phyloP scores from a whole-genome alignment of 208 protist genomes.

The Leptomonas pyrrhocoris region DNA sequence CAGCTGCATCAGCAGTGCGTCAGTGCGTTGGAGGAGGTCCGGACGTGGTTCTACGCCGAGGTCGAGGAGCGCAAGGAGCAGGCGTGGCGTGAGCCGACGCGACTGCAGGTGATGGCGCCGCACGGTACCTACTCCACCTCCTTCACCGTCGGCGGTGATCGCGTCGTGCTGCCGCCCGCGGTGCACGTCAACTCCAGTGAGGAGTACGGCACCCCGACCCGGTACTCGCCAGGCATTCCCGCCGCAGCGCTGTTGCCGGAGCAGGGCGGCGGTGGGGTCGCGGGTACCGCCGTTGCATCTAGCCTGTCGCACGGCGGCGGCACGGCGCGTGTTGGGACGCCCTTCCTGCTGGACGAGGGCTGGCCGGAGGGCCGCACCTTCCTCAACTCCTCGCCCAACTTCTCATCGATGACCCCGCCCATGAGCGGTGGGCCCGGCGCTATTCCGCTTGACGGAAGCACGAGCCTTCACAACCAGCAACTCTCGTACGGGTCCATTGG shows the following conservation, averaged over 20 bases:
- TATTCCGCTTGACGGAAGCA: constrained; percentile 12
- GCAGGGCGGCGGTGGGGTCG: not conserved
- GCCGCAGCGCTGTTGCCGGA: not conserved
- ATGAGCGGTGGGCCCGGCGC: constrained; percentile 2
- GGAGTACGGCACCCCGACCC: constrained; percentile 24
- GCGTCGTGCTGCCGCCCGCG: constrained; percentile 22
- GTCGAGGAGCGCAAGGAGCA: constrained; percentile 38
- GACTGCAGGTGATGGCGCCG: constrained; percentile 29
- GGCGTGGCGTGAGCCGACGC: constrained; percentile 44
- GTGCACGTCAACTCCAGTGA: not conserved
- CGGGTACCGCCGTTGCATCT: not conserved
- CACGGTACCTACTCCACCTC: constrained; percentile 24
- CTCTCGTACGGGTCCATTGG: not conserved
- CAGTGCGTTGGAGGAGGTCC: constrained; percentile 42
- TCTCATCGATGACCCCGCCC: constrained; percentile 2
- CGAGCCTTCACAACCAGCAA: constrained; percentile 2
- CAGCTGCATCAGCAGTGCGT: constrained; percentile 53
- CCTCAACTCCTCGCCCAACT: constrained; percentile 20
- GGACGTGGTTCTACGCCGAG: constrained; percentile 47
- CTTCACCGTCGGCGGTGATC: constrained; percentile 23
- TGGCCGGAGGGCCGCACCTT: constrained; percentile 24
- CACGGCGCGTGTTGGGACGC: constrained; percentile 4
- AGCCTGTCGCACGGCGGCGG: constrained; percentile 13
- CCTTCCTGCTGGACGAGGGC: constrained; percentile 19
- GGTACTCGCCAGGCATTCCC: constrained; percentile 25